These are phyloP conservation scores for Penicillium alfredii DNA, from an alignment of 495 filamentous ascomycete species.

Conservation along the genomic window DNA sequence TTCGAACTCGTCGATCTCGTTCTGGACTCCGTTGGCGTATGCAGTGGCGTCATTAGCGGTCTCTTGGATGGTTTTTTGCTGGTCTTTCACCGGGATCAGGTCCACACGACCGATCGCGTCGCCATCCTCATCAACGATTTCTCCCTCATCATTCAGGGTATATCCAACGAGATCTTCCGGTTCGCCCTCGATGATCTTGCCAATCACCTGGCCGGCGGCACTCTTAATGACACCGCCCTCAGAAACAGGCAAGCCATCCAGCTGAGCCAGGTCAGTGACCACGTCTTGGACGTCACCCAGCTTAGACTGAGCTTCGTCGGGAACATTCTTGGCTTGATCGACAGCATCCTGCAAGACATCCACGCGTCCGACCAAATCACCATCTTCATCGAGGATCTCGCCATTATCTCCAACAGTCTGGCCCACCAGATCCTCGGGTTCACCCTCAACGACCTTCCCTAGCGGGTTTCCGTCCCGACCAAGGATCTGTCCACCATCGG, in stretches of 20 bases:
- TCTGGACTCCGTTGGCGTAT: conserved; percentile 11
- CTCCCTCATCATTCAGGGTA: conserved; percentile 54
- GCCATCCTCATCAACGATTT: conserved; percentile 60
- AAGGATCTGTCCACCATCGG: conserved; percentile 36
- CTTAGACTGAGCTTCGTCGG: conserved; percentile 16
- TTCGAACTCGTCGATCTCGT: conserved; percentile 23
- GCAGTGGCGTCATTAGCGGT: conserved; percentile 10
- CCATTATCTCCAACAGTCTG: conserved; percentile 50
- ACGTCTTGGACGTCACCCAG: conserved; percentile 16
- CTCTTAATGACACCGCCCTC: conserved; percentile 53
- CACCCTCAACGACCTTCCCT: conserved; percentile 37
- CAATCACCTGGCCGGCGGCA: conserved; percentile 49
- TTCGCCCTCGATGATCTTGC: conserved; percentile 54
- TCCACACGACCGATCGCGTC: conserved; percentile 55
- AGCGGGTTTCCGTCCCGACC: conserved; percentile 36
- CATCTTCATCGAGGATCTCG: conserved; percentile 47
- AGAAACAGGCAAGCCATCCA: conserved; percentile 52
- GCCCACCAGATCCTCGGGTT: conserved; percentile 39
- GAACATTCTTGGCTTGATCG: conserved; percentile 22
- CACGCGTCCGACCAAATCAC: conserved; percentile 43
- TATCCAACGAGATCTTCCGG: conserved; percentile 56
- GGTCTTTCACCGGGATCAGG: conserved; percentile 39
- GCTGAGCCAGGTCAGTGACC: conserved; percentile 41
- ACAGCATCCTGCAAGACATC: conserved; percentile 33
- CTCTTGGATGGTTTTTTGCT: conserved; percentile 25